Conservation (phyloP, 805 yeast species). For the Lipomyces japonicus region DNA sequence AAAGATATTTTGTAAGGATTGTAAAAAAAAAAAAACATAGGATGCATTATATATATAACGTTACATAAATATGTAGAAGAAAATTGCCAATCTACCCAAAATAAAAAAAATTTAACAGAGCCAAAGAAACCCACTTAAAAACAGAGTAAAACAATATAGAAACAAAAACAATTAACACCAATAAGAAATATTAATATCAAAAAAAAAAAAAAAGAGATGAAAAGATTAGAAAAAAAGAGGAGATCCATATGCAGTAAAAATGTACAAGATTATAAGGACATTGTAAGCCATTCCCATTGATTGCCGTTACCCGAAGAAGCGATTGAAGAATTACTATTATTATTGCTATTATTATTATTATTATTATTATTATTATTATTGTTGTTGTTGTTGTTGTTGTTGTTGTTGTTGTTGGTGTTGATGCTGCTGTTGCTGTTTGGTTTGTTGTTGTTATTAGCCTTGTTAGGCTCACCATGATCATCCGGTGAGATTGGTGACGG, state of each 20-base stretch:
- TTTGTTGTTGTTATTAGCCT: slow-evolving; percentile 2
- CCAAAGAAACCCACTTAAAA: background rate
- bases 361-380: background rate
- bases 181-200: too few relatives aligned
- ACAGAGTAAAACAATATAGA: background rate
- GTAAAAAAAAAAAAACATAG: background rate
- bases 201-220: background rate
- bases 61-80: too few relatives aligned
- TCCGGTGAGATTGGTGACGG: too few relatives aligned
- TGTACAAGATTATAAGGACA: slow-evolving; percentile 30
- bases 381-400: slow-evolving; percentile 3
- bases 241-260: background rate
- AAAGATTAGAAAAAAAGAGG: background rate
- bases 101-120: background rate
- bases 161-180: background rate
- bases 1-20: background rate
- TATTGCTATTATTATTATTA: slow-evolving; percentile 5
- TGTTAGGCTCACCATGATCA: too few relatives aligned
- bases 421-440: slow-evolving; percentile 24
- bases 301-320: slow-evolving; percentile 16
- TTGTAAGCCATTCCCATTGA: slow-evolving; percentile 38
- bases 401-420: slow-evolving; percentile 16
- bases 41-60: too few relatives aligned
- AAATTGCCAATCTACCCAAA: too few relatives aligned
- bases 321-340: background rate